Base-by-base conservation (phyloP, 768 basidiomycete genomes). In the Termitomyces sp. region DNA sequence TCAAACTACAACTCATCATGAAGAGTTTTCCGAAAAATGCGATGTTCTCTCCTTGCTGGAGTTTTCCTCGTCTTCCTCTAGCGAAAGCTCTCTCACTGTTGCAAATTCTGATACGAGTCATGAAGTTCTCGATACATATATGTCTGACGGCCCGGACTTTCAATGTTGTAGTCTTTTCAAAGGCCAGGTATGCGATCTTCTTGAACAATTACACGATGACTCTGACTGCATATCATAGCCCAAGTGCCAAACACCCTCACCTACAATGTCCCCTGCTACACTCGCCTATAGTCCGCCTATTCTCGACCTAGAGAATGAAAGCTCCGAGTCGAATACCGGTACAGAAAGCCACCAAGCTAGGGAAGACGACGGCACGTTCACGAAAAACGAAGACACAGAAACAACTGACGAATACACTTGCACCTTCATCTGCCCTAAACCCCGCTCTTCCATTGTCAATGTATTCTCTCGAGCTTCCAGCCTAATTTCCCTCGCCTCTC, bases 361-460 rank as follows among this genome's bases (percentile, higher is more conserved):
- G 13, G 42, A 36, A 30, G n/a, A 39, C 13, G 42, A 58, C 2
- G 5, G 12, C 5, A n/a, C 6, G 3, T 15, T 18, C 24, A 37
- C 31, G 6, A 31, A 46, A 36, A 27, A 24, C 30, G 24, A 58
- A 8, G 65, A 68, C 6, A 69, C 70, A 30, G 68, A 65, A 2
- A 63, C 58, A 50, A 67, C 68, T 59, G 66, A 75, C 6, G 68
- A 71, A 58, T 66, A 67, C 61, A 61, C 72, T 39, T 75, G 75
- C 57, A 76, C 72, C 48, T 70, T 73, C 65, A 69, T 78, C 55
- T 73, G 71, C n/a, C 75, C 74, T 6, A 34, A 60, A 15, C 57
- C 72, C 2, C 69, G 65, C 46, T 61, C 71, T 12, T 47, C 71
- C 18, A 58, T 66, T 55, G 50, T 74, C 45, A 61, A 70, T 33